Conservation (phyloP, 352 stramenopile species). For the Blastocystis hominis region DNA sequence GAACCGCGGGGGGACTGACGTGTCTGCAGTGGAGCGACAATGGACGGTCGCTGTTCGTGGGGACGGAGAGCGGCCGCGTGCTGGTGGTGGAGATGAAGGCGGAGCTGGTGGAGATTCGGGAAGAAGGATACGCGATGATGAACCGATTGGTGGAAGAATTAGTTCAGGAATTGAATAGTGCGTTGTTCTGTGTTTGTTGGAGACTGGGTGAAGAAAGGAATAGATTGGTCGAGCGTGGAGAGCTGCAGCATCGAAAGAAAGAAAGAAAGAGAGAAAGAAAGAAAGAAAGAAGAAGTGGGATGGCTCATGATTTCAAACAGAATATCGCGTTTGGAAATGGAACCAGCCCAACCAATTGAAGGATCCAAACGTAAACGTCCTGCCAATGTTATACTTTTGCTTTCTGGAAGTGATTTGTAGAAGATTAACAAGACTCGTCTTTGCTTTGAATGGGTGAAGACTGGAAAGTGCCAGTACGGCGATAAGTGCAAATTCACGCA, state of each 20-base stretch:
- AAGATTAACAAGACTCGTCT: slow-evolving; percentile 32
- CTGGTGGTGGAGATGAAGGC: not conserved
- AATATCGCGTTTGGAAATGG: too few relatives aligned
- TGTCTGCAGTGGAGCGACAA: slow-evolving; percentile 15
- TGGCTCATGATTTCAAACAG: too few relatives aligned
- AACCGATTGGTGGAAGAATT: not conserved
- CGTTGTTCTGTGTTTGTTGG: not conserved
- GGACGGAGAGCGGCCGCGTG: not conserved
- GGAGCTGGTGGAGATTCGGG: slow-evolving; percentile 7
- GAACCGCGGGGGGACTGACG: not conserved
- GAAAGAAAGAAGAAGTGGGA: too few relatives aligned
- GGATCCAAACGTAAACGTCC: too few relatives aligned
- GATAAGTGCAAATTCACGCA: slow-evolving; percentile 51
- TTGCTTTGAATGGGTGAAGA: slow-evolving; percentile 56
- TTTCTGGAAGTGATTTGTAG: not conserved
- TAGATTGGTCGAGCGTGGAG: too few relatives aligned
- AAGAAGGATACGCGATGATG: not conserved
- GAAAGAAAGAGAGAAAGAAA: too few relatives aligned
- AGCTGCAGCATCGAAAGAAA: too few relatives aligned
- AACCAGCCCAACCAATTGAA: too few relatives aligned
- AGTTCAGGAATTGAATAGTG: not conserved
- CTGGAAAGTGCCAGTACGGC: slow-evolving; percentile 15
- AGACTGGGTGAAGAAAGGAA: not conserved
- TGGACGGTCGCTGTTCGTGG: not conserved
- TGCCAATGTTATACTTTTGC: too few relatives aligned